Base-by-base conservation (phyloP, 2,329 filamentous ascomycete species). In the Pseudogymnoascus sp. region DNA sequence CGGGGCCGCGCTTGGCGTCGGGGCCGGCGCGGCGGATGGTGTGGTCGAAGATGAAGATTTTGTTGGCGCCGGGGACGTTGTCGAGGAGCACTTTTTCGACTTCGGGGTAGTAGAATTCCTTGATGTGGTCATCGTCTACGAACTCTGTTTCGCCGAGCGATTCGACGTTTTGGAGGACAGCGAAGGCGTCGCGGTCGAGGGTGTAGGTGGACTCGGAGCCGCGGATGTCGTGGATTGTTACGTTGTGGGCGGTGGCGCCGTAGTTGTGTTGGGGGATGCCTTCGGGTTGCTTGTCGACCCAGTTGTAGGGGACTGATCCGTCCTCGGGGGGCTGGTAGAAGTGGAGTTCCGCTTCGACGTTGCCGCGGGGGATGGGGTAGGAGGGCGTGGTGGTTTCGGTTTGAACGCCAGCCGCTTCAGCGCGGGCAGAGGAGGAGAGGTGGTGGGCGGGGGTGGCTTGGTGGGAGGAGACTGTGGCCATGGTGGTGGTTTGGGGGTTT, bases 41-140 rank as follows among this genome's bases (percentile, higher is more conserved):
- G 77, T 96, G 90, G 78, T 96, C 91, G 76, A 96, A 96, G 72
- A 96, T 77, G 68, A 90, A 78, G 31, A 96, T 79, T 4, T 81
- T 80, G 63, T 83, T 80, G 25, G 84, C 81, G 62, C 88, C 89
- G 0, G 87, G 85, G 14, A 95, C 79, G 63, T 84, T 75, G 12
- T 84, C 77, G 2, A 92, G 77, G 0, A 97, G 78, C 25, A 96
- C 77, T 59, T 81, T 74, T 75, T 92, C 88, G 7, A 96, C 84
- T 73, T 96, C 91, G 0, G 91, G 88, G 77, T 97, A 97, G 79
- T 96, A 97, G 62, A 85, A 81, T 1, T 76, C 70, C 70, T 83
- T 77, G 75, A 97, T 90, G 65, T 83, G 84, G 10, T 80, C 83
- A 70, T 92, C 88, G 73, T 90, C 84, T 3, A 74, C 75, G 74